These are phyloP conservation scores for Chrysochromulina parva DNA, from an alignment of 78 protist species.

Conservation along the genomic window DNA sequence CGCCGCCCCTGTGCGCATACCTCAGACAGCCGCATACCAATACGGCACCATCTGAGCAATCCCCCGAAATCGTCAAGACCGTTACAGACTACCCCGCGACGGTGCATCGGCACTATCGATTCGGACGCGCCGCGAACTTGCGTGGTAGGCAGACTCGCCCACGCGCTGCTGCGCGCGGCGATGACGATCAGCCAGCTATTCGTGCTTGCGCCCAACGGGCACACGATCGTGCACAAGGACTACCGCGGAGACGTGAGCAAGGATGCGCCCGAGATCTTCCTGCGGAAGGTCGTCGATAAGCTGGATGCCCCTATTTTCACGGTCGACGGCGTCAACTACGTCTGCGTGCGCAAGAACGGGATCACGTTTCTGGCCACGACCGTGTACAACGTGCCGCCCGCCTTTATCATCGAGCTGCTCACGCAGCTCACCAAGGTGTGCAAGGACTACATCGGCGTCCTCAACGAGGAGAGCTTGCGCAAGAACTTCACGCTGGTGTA, in stretches of 20 bases:
- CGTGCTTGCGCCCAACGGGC: slow-evolving; percentile 79
- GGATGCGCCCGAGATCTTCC: slow-evolving; percentile 71
- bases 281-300: slow-evolving; percentile 57
- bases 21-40: too few relatives aligned
- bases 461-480: slow-evolving; percentile 79
- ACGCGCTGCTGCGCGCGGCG: too few relatives aligned
- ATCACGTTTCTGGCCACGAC: slow-evolving; percentile 80
- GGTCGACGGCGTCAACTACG: slow-evolving; percentile 74
- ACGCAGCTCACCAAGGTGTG: slow-evolving; percentile 61
- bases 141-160: too few relatives aligned
- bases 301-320: slow-evolving; percentile 59
- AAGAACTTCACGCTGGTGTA: slow-evolving; percentile 85
- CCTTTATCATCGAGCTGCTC: slow-evolving; percentile 73
- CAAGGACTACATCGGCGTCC: slow-evolving; percentile 74
- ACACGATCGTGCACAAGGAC: slow-evolving; percentile 75
- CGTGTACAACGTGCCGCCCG: slow-evolving; percentile 71
- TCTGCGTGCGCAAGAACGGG: slow-evolving; percentile 58
- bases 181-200: slow-evolving; percentile 79
- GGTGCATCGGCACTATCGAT: too few relatives aligned
- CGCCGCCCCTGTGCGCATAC: too few relatives aligned
- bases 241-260: slow-evolving; percentile 63
- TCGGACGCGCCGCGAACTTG: too few relatives aligned
- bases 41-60: too few relatives aligned
- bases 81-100: too few relatives aligned
- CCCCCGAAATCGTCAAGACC: too few relatives aligned